phyloP scores from a whole-genome alignment of 2,329 filamentous ascomycete genomes.

The Calonectria hongkongensis region DNA sequence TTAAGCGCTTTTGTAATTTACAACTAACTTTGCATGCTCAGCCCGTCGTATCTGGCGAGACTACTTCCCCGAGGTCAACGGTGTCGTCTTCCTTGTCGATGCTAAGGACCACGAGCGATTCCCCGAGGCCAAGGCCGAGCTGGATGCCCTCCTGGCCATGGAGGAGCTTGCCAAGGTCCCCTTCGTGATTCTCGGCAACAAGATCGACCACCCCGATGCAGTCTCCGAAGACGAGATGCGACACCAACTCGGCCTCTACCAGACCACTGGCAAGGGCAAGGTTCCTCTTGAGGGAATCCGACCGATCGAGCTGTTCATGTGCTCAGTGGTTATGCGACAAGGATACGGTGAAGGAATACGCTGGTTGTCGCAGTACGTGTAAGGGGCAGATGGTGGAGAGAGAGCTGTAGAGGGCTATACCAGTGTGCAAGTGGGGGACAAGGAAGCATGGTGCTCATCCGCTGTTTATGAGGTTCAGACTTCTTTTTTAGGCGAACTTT shows the following conservation, averaged over 20 bases:
- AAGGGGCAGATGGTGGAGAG: conserved; percentile 59
- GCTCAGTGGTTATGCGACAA: conserved; percentile 98
- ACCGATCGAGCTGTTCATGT: conserved; percentile 99
- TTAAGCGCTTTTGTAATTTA: not conserved
- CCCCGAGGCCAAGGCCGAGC: conserved; percentile 94
- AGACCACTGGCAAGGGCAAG: conserved; percentile 97
- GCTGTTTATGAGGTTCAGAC: conserved; percentile 59
- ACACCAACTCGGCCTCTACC: conserved; percentile 93
- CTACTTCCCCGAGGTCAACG: conserved; percentile 96
- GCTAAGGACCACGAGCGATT: conserved; percentile 98
- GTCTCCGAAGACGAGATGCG: conserved; percentile 96
- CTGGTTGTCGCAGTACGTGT: conserved; percentile 95
- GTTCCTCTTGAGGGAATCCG: conserved; percentile 93
- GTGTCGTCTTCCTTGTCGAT: conserved; percentile 98
- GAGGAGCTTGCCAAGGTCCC: conserved; percentile 97
- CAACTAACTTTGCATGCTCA: conserved; percentile 59
- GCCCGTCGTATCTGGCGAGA: conserved; percentile 96
- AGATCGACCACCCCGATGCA: conserved; percentile 98
- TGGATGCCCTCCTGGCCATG: conserved; percentile 96
- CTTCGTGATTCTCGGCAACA: conserved; percentile 97
- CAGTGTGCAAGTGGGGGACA: conserved; percentile 41
- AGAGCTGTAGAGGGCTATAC: conserved; percentile 47
- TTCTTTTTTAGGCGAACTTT: conserved; percentile 59
- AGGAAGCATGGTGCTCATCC: conserved; percentile 50
- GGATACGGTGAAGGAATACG: conserved; percentile 93